These are phyloP conservation scores for Paraphoma chrysanthemicola DNA, from an alignment of 2,329 filamentous ascomycete genomes.

Conservation along the genomic window DNA sequence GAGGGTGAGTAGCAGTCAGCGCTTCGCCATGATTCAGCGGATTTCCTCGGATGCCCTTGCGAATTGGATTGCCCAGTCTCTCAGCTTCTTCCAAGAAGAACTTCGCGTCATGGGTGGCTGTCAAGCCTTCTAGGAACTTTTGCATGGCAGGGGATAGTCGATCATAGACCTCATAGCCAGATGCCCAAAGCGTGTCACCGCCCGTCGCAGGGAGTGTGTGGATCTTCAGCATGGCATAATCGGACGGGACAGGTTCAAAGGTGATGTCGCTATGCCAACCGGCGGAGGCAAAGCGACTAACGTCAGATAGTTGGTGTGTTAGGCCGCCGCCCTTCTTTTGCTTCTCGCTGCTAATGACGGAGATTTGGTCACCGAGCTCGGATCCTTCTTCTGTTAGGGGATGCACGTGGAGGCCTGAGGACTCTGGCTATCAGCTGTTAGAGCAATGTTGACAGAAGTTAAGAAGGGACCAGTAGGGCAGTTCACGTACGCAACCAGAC, in stretches of 20 bases:
- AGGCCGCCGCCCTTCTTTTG: conserved; percentile 39
- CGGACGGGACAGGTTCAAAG: conserved; percentile 51
- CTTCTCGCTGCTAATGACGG: conserved; percentile 47
- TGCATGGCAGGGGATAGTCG: conserved; percentile 57
- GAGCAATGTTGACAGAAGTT: background rate
- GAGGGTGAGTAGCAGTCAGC: conserved; percentile 61
- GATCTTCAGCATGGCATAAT: conserved; percentile 48
- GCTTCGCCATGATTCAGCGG: conserved; percentile 62
- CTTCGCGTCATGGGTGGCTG: conserved; percentile 51
- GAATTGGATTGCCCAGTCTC: conserved; percentile 33
- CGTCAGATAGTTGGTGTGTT: conserved; percentile 52
- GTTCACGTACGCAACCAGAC: conserved; percentile 58
- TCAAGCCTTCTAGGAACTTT: conserved; percentile 56
- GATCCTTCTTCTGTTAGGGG: conserved; percentile 56
- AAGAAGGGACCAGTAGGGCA: too few relatives aligned
- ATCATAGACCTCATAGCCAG: conserved; percentile 58
- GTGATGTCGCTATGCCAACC: conserved; percentile 62
- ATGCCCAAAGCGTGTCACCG: conserved; percentile 48
- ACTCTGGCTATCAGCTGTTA: conserved; percentile 26
- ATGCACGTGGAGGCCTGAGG: conserved; percentile 37
- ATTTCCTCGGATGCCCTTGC: conserved; percentile 50
- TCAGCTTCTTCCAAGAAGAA: conserved; percentile 39
- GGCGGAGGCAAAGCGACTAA: conserved; percentile 49
- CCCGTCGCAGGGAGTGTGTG: conserved; percentile 43
- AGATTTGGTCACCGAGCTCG: conserved; percentile 48